Conservation (phyloP, 2,329 filamentous ascomycete species). For the Whalleya microplaca region DNA sequence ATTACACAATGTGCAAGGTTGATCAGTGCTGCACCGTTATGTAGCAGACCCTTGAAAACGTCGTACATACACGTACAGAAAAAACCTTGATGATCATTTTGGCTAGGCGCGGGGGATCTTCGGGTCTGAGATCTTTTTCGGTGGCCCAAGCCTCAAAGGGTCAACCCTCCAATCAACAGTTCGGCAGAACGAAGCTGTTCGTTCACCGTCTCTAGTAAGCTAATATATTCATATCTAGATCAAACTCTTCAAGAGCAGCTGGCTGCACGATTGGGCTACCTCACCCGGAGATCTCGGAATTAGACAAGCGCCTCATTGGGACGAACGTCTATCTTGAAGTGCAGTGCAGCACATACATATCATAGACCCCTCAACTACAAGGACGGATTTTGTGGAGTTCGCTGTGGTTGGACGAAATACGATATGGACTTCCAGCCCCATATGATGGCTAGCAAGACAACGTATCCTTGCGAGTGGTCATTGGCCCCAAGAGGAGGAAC, state of each 20-base stretch:
- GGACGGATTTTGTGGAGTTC: conserved; percentile 16
- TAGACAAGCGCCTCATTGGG: not conserved
- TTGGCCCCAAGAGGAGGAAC: conserved; percentile 22
- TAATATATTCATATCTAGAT: not conserved
- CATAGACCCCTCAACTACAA: conserved; percentile 4
- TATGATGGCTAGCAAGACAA: conserved; percentile 30
- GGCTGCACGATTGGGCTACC: not conserved
- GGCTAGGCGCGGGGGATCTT: conserved; percentile 13
- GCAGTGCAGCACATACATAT: conserved; percentile 10
- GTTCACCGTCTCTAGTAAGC: not conserved
- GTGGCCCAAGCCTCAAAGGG: not conserved
- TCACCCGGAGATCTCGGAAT: not conserved
- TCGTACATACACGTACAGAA: not conserved
- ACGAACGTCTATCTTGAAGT: not conserved
- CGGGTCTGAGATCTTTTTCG: conserved; percentile 5
- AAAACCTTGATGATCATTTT: not conserved
- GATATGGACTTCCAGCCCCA: conserved; percentile 32
- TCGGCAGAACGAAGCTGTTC: not conserved
- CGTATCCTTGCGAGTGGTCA: conserved; percentile 20
- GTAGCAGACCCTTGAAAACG: not conserved
- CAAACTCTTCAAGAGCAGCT: not conserved
- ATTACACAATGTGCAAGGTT: not conserved
- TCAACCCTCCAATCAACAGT: not conserved
- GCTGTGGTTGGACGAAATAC: conserved; percentile 49
- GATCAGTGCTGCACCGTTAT: not conserved